Conservation (phyloP, 441 rosid genomes). For the Euphorbia celastroides region DNA sequence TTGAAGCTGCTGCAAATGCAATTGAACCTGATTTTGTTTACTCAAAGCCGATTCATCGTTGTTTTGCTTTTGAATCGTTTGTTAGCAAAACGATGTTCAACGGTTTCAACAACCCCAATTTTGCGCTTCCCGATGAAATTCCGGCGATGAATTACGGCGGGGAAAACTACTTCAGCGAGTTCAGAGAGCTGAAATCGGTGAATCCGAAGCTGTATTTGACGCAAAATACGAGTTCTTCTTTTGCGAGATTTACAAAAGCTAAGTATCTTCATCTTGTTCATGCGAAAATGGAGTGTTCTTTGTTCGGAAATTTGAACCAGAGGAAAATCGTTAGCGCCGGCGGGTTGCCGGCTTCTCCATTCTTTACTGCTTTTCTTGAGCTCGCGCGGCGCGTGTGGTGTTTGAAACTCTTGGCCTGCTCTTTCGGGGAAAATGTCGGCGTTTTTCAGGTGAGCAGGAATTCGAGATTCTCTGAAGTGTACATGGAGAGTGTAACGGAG, state of each 20-base stretch:
- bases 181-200: constrained; percentile 45
- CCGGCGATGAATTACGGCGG: constrained; percentile 14
- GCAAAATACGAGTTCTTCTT: constrained; percentile 49
- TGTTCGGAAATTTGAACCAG: constrained; percentile 59
- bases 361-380: constrained; percentile 56
- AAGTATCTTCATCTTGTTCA: constrained; percentile 74
- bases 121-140: constrained; percentile 34
- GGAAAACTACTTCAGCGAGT: constrained; percentile 50
- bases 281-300: constrained; percentile 70
- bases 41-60: constrained; percentile 49
- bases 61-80: constrained; percentile 72
- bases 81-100: constrained; percentile 67
- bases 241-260: constrained; percentile 47
- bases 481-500: constrained; percentile 72
- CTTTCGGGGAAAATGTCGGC: constrained; percentile 50
- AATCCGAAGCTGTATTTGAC: constrained; percentile 39
- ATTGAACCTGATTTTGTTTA: constrained; percentile 43
- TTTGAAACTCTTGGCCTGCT: constrained; percentile 72
- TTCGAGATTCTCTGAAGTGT: constrained; percentile 72
- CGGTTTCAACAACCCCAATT: constrained; percentile 54
- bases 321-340: constrained; percentile 51
- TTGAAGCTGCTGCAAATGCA: constrained; percentile 51
- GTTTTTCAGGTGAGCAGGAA: constrained; percentile 59
- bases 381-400: constrained; percentile 84
- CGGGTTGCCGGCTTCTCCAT: constrained; percentile 58